These are phyloP conservation scores for Cutaneotrichosporon arboriforme DNA, from an alignment of 1,284 basidiomycete species.

Conservation along the genomic window DNA sequence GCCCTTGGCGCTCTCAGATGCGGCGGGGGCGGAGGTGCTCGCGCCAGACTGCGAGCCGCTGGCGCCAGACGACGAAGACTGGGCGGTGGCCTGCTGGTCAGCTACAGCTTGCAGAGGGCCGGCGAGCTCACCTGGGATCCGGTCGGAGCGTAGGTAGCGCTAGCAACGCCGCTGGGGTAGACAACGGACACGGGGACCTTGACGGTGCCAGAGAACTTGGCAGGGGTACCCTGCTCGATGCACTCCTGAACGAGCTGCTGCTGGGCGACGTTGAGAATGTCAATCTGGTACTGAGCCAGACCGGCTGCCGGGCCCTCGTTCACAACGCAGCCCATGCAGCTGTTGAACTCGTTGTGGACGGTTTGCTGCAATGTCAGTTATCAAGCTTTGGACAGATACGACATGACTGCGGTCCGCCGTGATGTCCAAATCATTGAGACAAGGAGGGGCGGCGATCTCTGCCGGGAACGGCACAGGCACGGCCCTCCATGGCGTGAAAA, in stretches of 20 bases:
- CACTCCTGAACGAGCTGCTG: slow-evolving; percentile 14
- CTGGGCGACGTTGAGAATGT: slow-evolving; percentile 15
- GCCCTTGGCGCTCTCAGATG: too few species aligned
- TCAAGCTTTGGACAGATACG: too few species aligned
- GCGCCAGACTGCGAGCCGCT: too few species aligned
- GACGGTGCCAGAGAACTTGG: slow-evolving; percentile 5
- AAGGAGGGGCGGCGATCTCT: too few species aligned
- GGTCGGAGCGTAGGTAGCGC: slow-evolving; percentile 1
- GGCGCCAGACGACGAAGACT: too few species aligned
- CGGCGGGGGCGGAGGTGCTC: too few species aligned
- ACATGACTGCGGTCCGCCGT: too few species aligned
- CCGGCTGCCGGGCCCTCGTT: slow-evolving; percentile 1
- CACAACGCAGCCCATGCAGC: slow-evolving; percentile 9
- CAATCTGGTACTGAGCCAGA: slow-evolving; percentile 3
- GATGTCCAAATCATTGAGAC: too few species aligned
- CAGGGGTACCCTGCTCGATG: slow-evolving; percentile 2
- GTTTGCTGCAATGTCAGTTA: neutral
- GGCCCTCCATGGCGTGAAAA: too few species aligned
- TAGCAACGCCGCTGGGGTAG: slow-evolving; percentile 8
- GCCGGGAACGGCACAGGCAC: too few species aligned
- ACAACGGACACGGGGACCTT: slow-evolving; percentile 3
- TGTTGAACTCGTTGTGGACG: slow-evolving; percentile 7
- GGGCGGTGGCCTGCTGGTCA: too few species aligned
- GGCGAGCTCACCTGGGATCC: neutral
- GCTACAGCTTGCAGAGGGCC: too few species aligned